Base-by-base conservation (phyloP, 148 eudicot species). In the Arbutus unedo region DNA sequence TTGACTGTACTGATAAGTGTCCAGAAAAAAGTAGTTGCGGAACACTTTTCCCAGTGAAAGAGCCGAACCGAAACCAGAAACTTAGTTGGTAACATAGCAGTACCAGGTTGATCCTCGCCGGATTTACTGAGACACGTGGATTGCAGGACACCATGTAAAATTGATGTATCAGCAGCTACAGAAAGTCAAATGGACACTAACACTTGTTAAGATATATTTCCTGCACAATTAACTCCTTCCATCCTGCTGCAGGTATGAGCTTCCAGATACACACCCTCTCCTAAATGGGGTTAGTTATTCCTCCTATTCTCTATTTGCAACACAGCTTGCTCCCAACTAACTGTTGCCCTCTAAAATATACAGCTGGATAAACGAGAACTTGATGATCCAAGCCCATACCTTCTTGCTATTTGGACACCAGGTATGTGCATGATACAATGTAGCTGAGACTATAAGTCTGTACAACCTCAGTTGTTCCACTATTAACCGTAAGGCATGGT, bases 361-460 rank as follows among this genome's bases (percentile, higher is more conserved):
- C 88, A 92, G 96, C 23, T 91, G 82, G 93, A 92, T 55, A 83
- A 82, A 66, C 83, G 93, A 83, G 96, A 92, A 83, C 89, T 91
- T 43, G 96, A 92, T 90, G 96, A 92, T 85, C 96, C 93, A 70
- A 91, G 93, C 85, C 96, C 91, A 16, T 92, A 92, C 82, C 93
- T 92, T 85, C 90, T 92, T 47, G 96, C 96, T 44, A 85, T 92
- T 80, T 91, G 93, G 96, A 89, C 91, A 74, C 93, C 96, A 77
- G 96, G 95, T 92, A 87, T 47, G 86, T 68, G 51, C 11, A 16
- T 43, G 47, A 75, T 76, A 64, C 67, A 55, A 73, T 73, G 21
- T 10, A 6, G 64, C 4, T n/a, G 16, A 72, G 48, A 38, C 49
- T 51, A 45, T 21, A 31, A 25, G 21, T 51, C 13, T 31, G 8